A percentile compares a stretch with the other conserved stretches of the same genome.
phyloP scores from a whole-genome alignment of 169 alveolate genomes.

The Miamiensis avidus region DNA sequence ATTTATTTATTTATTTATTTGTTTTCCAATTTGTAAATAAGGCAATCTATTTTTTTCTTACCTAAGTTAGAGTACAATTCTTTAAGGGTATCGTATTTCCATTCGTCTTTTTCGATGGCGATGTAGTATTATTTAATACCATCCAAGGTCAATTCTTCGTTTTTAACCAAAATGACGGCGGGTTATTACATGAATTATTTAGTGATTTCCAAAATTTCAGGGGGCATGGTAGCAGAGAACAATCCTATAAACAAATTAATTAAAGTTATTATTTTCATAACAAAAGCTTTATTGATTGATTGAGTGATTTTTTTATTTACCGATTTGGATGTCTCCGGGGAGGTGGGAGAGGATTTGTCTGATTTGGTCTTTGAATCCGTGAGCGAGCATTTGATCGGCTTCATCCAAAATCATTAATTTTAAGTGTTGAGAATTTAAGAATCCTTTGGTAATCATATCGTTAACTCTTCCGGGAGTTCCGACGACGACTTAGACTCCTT shows the following conservation, averaged over 20 bases:
- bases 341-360: slow-evolving; percentile 85
- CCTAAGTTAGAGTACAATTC: slow-evolving; percentile 97
- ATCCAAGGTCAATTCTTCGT: slow-evolving; percentile 98
- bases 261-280: too few relatives aligned
- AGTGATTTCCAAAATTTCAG: slow-evolving; percentile 95
- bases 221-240: slow-evolving; percentile 98
- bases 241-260: too few relatives aligned
- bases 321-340: slow-evolving; percentile 79
- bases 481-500: slow-evolving; percentile 99
- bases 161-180: slow-evolving; percentile 95
- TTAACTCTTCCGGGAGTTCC: slow-evolving; percentile 99
- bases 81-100: slow-evolving; percentile 95
- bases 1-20: too few relatives aligned
- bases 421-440: slow-evolving; percentile 90
- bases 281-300: slow-evolving; percentile 84
- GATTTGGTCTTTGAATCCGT: slow-evolving; percentile 96
- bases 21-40: too few relatives aligned
- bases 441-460: slow-evolving; percentile 96
- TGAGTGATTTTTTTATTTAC: slow-evolving; percentile 57
- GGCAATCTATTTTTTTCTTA: too few relatives aligned
- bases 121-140: slow-evolving; percentile 99
- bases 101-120: slow-evolving; percentile 97
- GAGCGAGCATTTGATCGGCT: slow-evolving; percentile 99
- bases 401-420: slow-evolving; percentile 97
- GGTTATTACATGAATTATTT: slow-evolving; percentile 97